phyloP scores from a whole-genome alignment of 2,329 filamentous ascomycete genomes.

The Diplodia corticola region DNA sequence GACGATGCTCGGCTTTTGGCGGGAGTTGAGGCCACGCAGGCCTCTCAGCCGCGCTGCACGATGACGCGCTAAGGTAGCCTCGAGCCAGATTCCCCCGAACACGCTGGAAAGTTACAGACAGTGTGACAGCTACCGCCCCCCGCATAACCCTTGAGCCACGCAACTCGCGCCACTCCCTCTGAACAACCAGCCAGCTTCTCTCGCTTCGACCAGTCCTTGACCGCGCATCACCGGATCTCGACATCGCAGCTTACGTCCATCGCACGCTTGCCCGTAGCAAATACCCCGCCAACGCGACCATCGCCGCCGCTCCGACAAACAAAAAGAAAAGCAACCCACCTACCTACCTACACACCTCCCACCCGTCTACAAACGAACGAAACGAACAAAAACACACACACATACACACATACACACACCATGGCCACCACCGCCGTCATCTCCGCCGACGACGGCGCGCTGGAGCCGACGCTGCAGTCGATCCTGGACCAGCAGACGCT shows the following conservation, averaged over 20 bases:
- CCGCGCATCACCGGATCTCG: neutral
- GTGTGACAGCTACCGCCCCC: neutral
- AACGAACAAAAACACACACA: neutral
- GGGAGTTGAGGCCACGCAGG: neutral
- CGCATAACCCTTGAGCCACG: neutral
- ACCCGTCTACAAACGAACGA: neutral
- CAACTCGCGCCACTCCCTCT: neutral
- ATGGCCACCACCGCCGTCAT: conserved; percentile 42
- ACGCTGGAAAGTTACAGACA: conserved; percentile 17
- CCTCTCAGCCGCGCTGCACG: conserved; percentile 8
- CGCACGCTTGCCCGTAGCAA: neutral
- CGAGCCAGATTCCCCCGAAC: conserved; percentile 14
- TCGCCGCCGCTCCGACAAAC: neutral
- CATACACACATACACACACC: neutral
- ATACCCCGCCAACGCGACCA: neutral
- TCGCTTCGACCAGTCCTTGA: neutral
- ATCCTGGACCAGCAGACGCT: conserved; percentile 94
- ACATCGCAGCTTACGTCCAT: neutral
- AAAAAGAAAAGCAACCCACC: neutral
- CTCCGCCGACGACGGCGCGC: conserved; percentile 66
- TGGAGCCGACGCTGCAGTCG: conserved; percentile 91
- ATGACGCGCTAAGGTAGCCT: conserved; percentile 6
- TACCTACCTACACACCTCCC: no score
- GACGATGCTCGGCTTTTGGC: neutral
- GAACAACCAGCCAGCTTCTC: neutral